These are phyloP conservation scores for Xylaria sp. DNA, from an alignment of 495 filamentous ascomycete genomes.

Conservation along the genomic window DNA sequence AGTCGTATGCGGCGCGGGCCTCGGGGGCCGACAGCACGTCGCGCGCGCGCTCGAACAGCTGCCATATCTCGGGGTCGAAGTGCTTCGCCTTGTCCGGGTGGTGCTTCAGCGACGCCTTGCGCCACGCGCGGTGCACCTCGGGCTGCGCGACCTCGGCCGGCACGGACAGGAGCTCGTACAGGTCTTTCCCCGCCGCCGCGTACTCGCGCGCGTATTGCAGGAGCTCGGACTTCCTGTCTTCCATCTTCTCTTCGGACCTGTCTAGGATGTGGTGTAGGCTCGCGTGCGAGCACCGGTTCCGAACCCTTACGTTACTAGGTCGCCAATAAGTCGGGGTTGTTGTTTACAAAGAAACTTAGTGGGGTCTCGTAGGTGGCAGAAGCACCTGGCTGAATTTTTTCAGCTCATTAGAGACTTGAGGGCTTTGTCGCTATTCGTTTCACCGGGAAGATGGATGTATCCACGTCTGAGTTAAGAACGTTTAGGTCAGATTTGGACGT, in stretches of 20 bases:
- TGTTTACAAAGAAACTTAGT: neutral
- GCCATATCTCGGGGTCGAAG: conserved; percentile 55
- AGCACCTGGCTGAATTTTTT: neutral
- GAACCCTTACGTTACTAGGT: too few species aligned
- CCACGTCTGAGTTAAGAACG: neutral
- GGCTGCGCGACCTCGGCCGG: conserved; percentile 49
- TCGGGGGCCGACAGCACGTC: conserved; percentile 49
- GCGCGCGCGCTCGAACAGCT: conserved; percentile 54
- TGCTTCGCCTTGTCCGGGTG: conserved; percentile 59
- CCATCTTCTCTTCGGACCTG: conserved; percentile 18
- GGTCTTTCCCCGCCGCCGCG: conserved; percentile 48
- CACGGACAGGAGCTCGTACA: conserved; percentile 53
- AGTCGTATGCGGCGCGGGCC: conserved; percentile 51
- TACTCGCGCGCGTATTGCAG: conserved; percentile 49
- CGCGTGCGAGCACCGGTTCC: neutral
- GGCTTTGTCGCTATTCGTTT: neutral
- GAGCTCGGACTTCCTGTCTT: conserved; percentile 46
- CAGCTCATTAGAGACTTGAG: neutral
- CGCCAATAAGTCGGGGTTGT: too few species aligned
- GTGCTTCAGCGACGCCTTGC: conserved; percentile 52
- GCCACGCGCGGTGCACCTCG: conserved; percentile 57
- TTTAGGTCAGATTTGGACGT: too few species aligned
- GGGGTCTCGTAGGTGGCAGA: neutral
- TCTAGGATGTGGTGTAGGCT: neutral
- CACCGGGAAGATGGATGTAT: neutral